phyloP scores from a whole-genome alignment of 257 asterid genomes.

The Solanum sejunctum region DNA sequence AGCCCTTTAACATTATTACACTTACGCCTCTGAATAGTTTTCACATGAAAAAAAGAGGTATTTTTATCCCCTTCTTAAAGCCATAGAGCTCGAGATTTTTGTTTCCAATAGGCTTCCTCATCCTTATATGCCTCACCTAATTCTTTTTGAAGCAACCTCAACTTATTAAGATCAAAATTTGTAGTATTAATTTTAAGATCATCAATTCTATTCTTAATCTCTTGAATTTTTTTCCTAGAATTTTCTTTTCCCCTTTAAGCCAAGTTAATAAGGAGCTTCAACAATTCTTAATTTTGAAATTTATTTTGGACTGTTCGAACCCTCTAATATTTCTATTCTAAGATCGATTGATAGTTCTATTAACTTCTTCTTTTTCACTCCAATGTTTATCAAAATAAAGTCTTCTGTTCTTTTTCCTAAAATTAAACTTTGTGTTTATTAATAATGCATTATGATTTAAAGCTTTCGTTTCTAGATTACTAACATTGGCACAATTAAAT shows the following conservation, averaged over 20 bases:
- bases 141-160: too few relatives aligned
- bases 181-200: too few relatives aligned
- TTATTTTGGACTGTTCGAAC: not conserved
- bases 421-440: too few relatives aligned
- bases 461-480: not conserved
- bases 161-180: not conserved
- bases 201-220: not conserved
- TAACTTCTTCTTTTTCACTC: not conserved
- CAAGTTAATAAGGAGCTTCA: not conserved
- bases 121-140: too few relatives aligned
- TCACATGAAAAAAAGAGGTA: not conserved
- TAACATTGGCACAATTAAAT: not conserved
- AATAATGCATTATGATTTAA: not conserved
- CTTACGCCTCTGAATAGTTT: not conserved
- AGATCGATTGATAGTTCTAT: too few relatives aligned
- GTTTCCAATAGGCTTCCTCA: too few relatives aligned
- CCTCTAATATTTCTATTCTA: too few relatives aligned
- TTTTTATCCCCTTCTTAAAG: not conserved
- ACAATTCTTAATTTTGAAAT: not conserved
- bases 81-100: not conserved
- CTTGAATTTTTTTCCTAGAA: not conserved
- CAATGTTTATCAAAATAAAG: not conserved
- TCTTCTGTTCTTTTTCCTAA: too few relatives aligned
- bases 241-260: not conserved
- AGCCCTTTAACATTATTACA: not conserved